phyloP scores from a whole-genome alignment of 1,284 basidiomycete genomes.

The Flammula alnicola region DNA sequence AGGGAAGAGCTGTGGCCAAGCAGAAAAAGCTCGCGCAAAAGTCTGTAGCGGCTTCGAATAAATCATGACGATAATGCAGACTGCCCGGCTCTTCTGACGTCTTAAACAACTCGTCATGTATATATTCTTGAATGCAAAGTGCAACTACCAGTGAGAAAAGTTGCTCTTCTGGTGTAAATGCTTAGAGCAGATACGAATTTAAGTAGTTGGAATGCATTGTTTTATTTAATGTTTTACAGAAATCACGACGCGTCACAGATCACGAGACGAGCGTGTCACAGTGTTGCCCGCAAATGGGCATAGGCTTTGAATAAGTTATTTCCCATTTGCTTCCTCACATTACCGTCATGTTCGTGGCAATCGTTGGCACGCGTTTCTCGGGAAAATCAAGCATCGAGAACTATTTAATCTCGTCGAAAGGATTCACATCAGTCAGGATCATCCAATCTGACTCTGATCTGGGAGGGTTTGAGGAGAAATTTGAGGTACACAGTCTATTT shows the following conservation, averaged over 20 bases:
- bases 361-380: constrained; percentile 83
- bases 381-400: constrained; percentile 82
- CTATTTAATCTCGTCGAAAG: constrained; percentile 64
- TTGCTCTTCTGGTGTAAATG: too few species aligned
- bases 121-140: too few species aligned
- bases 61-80: too few species aligned
- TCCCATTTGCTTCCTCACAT: neutral
- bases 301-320: too few species aligned
- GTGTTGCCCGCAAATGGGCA: too few species aligned
- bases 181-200: too few species aligned
- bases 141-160: too few species aligned
- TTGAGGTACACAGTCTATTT: constrained; percentile 14
- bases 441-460: constrained; percentile 17
- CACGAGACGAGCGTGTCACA: neutral
- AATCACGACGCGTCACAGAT: constrained; percentile 1
- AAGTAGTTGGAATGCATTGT: too few species aligned
- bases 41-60: too few species aligned
- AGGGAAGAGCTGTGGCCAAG: constrained; percentile 60
- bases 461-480: constrained; percentile 14
- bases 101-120: neutral
- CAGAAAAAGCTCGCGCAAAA: constrained; percentile 37
- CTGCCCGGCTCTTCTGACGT: too few species aligned
- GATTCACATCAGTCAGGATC: constrained; percentile 55
- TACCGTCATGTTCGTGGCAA: constrained; percentile 68
- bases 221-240: too few species aligned